Evolutionary conservation across 306 rosid genomes (phyloP), one percentile per base, ranked within the genome.

Genomic region (Vachellia collinsii): DNA sequence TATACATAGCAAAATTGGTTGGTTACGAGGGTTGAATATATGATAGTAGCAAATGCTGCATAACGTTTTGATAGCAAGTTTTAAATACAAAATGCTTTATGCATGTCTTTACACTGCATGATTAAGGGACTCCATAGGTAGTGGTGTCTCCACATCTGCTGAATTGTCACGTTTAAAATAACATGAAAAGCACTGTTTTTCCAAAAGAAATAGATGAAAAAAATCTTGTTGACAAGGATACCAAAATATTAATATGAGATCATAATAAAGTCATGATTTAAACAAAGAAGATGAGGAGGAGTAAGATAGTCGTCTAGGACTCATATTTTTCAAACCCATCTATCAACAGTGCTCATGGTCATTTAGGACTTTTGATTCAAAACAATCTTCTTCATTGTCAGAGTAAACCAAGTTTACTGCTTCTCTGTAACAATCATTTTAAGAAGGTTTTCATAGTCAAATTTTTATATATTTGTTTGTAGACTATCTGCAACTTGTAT

Each of bases 101-200:
- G 50, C 77, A 41, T 68, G 10, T 48, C 56, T 74, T 53, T 36
- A 56, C 25, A 66, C 25, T 58, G 7, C 69, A 42, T 50, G 34
- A 42, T 78, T 78, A 68, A 22, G 77, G 53, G 74, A 42, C 29
- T 67, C 56, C 67, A 81, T 17, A 11, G 75, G 25, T 25, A 46
- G 7, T 58, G 53, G 29, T 66, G 56, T 48, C 63, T 38, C 47
- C 11, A 34, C 3, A 64, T 11, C 17, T 46, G 36, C 43, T 66
- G 46, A 37, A 69, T 47, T 19, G 43, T 36, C 54, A 51, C 51
- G 62, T 53, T 67, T 56, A 44, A 9, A 54, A 25, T 43, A 29
- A 25, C 39, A 71, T 62, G 50, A 29, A 77, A 22, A 44, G n/a
- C 54, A 25, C 41, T 58, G 36, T 9, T 58, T 68, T 39, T 74